phyloP scores from a whole-genome alignment of 2,329 filamentous ascomycete genomes.

The Trichoderma sp. region DNA sequence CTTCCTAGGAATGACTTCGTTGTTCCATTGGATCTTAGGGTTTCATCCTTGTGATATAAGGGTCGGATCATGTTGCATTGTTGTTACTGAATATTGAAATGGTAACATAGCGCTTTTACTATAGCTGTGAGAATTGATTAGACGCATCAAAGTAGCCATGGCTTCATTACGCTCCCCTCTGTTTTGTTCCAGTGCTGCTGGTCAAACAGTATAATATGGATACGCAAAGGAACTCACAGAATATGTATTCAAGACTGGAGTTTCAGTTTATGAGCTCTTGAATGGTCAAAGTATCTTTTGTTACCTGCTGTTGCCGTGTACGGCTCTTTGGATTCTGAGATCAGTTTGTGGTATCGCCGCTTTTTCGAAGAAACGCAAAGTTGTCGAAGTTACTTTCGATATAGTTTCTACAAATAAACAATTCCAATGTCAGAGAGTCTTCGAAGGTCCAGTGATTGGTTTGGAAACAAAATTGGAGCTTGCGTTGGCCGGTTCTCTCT shows the following conservation, averaged over 20 bases:
- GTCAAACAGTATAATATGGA: not conserved
- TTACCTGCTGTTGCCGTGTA: not conserved
- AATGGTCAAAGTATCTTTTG: not conserved
- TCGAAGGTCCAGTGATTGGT: too few species aligned
- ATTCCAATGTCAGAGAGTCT: not conserved
- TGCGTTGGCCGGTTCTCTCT: not conserved
- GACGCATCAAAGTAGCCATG: not conserved
- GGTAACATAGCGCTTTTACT: not conserved
- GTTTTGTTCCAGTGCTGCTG: not conserved
- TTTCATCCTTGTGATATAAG: not conserved
- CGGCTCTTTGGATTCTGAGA: not conserved
- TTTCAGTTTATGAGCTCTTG: not conserved
- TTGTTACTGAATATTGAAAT: not conserved
- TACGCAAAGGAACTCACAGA: not conserved
- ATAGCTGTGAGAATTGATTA: not conserved
- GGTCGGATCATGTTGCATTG: not conserved
- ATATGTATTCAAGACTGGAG: not conserved
- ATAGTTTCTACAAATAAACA: not conserved
- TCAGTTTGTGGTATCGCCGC: too few species aligned
- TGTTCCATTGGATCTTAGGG: not conserved
- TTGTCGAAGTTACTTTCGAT: not conserved
- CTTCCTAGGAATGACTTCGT: not conserved
- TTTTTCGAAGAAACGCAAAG: not conserved
- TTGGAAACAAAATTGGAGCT: not conserved
- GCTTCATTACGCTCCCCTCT: not conserved